Evolutionary conservation across 2,329 filamentous ascomycete species (phyloP), one percentile per base, ranked within the genome.

Genomic region (Penicillium corylophilum): DNA sequence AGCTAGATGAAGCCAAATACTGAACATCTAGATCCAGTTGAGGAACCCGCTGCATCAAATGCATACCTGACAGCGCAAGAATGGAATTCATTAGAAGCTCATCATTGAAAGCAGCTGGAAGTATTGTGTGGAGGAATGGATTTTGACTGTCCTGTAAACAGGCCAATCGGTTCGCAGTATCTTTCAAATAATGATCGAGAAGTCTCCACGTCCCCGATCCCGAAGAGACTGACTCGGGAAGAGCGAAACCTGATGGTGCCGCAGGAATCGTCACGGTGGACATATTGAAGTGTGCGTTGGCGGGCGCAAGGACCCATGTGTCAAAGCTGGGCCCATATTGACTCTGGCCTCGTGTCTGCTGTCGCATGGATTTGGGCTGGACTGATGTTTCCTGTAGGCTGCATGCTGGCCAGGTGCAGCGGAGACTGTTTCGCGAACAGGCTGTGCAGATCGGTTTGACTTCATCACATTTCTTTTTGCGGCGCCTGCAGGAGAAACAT

Each of bases 381-480:
- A 44, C 7, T 9, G 18, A 7, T 24, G 26, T 23, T 8, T 9
- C 15, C 24, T 44, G 33, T 43, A 45, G 28, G 26, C 38, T 49
- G 10, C 38, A 15, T 8, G 31, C 44, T 41, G 46, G 53, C 43
- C 53, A 56, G 24, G 44, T 13, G 44, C 53, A 60, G 12, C 24
- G 38, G 38, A 54, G 46, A 44, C 39, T 50, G 51, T 56, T 54
- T 36, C 53, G 53, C 47, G 49, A 47, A 22, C 55, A 54, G 24
- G 53, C 48, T 22, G 52, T 43, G 50, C 55, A 58, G 49, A 46
- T 46, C 10, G 49, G 53, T 31, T 60, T 50, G 10, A 46, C 31
- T 48, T 53, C 55, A 28, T 56, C 53, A 38, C 57, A 56, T 48
- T 54, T 57, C 50, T 52, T 57, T 31, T 57, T 57, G 24, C 52